Conservation (phyloP, 352 stramenopile genomes). For the Pythium myriotylum region DNA sequence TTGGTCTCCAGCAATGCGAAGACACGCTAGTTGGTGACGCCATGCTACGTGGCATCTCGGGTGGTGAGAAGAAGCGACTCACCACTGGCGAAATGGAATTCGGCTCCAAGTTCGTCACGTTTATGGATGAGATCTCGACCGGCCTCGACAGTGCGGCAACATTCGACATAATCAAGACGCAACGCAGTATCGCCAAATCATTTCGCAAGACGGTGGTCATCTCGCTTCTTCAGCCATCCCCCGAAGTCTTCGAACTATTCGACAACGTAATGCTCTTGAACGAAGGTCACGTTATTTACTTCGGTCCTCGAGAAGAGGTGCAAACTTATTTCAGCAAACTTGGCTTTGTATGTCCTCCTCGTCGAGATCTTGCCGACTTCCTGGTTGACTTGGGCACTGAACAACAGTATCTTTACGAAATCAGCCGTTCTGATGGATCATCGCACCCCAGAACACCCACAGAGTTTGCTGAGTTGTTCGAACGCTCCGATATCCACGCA, state of each 20-base stretch:
- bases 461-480: conserved; percentile 34
- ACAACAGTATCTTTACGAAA: conserved; percentile 27
- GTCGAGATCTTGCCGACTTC: conserved; percentile 31
- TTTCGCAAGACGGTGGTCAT: conserved; percentile 36
- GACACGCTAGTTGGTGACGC: conserved; percentile 51
- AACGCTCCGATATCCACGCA: conserved; percentile 20
- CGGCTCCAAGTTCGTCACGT: conserved; percentile 58
- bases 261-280: conserved; percentile 30
- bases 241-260: conserved; percentile 33
- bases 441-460: conserved; percentile 3
- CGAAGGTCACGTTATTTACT: conserved; percentile 31
- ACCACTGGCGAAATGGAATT: conserved; percentile 75
- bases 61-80: conserved; percentile 49
- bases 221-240: conserved; percentile 33
- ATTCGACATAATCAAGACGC: conserved; percentile 82
- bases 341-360: conserved; percentile 26
- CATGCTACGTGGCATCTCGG: conserved; percentile 46
- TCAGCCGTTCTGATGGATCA: neutral
- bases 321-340: conserved; percentile 27
- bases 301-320: conserved; percentile 26
- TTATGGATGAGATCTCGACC: conserved; percentile 92
- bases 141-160: conserved; percentile 90
- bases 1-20: conserved; percentile 42
- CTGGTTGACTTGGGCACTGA: conserved; percentile 29
- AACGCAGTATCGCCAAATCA: conserved; percentile 36